A percentile compares a stretch with the other conserved stretches of the same genome.
Conservation (phyloP, 2,329 filamentous ascomycete species). For the Aspergillus phoenicis region DNA sequence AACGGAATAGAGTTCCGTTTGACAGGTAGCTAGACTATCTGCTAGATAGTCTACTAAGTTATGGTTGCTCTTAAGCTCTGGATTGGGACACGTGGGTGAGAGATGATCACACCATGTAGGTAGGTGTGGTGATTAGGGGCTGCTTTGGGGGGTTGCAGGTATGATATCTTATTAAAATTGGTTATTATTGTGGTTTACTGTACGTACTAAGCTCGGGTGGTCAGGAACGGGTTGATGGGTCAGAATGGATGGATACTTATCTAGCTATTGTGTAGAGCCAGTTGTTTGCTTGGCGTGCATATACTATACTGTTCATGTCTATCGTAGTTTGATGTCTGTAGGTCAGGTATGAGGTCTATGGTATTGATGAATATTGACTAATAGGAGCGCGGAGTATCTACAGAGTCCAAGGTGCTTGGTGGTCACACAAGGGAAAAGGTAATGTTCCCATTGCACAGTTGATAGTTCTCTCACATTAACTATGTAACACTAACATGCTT, state of each 20-base stretch:
- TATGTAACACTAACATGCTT: neutral
- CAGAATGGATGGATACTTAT: no score
- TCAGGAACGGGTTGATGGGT: no score
- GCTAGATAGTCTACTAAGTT: neutral
- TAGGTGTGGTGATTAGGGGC: neutral
- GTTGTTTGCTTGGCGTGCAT: neutral
- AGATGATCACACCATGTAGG: neutral
- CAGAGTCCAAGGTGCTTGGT: no score
- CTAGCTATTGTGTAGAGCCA: neutral
- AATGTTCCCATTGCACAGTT: neutral
- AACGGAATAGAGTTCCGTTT: slow-evolving; percentile 6
- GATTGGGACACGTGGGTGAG: neutral
- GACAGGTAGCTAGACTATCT: slow-evolving; percentile 7
- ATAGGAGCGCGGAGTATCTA: no score
- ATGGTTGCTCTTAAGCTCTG: neutral
- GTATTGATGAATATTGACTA: no score
- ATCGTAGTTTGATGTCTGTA: no score
- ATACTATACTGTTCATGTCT: no score
- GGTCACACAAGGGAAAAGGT: neutral
- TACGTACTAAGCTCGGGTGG: no score
- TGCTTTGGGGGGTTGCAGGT: neutral
- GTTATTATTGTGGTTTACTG: no score
- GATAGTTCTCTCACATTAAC: neutral
- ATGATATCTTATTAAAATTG: neutral
- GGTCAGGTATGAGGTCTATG: no score